Base-by-base conservation (phyloP, 2,329 filamentous ascomycete species). In the Penicillium sp. region DNA sequence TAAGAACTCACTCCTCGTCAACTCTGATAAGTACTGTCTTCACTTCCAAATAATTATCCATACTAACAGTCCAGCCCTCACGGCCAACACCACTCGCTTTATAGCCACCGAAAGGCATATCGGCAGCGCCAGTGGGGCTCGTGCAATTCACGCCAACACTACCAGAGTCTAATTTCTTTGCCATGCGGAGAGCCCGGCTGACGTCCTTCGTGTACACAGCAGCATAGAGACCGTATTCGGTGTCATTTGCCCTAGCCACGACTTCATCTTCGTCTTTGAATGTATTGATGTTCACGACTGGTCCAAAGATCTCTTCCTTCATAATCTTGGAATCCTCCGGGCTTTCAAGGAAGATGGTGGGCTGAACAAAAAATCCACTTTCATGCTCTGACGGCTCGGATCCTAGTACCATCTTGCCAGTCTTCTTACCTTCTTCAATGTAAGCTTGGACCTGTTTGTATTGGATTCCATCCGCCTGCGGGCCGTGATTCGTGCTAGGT, bases 381-480 rank as follows among this genome's bases (percentile, higher is more conserved):
- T 91, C 88, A 72, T 85, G 79, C 64, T 91, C 90, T 77, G 88
- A 88, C 70, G 87, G 87, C 75, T 89, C 88, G 71, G 86, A 87
- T 66, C 88, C 88, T 51, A 82, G 85, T 70, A 87, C 84, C 64
- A 94, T 75, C 56, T 80, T 89, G 60, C 87, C 86, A 70, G 86
- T 86, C 40, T 82, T 81, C 80, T 89, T 88, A 59, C 87, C 87
- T 64, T 85, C 82, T 76, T 94, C 80, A 73, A 90, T 90, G 79
- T 87, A 88, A 70, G 80, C 83, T 90, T 94, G 93, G 82, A 94
- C 91, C 69, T 91, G 88, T 82, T 94, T 91, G 74, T 89, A 95
- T 79, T 95, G 92, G 45, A 92, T 81, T 80, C 93, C 84, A 69
- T 89, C 91, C 73, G 93, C 89, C 80, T 93, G 91, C 33, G 92